A percentile compares a stretch with the other conserved stretches of the same genome.
These are phyloP conservation scores for Beauveria rudraprayagi DNA, from an alignment of 2,329 filamentous ascomycete species.

Conservation along the genomic window DNA sequence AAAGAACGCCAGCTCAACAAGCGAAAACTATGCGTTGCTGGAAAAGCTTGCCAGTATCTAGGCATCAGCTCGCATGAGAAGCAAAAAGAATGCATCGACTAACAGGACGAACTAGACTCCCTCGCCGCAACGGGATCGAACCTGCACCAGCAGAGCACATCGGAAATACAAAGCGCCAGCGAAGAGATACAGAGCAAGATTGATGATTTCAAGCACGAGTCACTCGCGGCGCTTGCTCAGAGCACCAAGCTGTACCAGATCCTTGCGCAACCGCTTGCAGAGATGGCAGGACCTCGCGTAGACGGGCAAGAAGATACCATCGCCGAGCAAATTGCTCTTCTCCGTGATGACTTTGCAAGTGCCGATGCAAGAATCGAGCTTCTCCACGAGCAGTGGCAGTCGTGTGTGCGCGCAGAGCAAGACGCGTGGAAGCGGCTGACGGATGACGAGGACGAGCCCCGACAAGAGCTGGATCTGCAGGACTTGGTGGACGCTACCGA, in stretches of 20 bases:
- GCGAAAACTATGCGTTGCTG: neutral
- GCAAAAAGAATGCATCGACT: neutral
- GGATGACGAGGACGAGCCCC: neutral
- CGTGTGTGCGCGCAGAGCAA: neutral
- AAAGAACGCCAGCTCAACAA: constrained; percentile 8
- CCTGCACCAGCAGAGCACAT: neutral
- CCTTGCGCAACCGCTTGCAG: neutral
- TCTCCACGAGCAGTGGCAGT: constrained; percentile 2
- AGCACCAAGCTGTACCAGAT: neutral
- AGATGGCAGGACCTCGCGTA: neutral
- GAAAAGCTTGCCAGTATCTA: neutral
- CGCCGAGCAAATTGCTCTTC: constrained; percentile 17
- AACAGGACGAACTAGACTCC: neutral
- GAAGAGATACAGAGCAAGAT: neutral
- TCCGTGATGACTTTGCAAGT: constrained; percentile 17
- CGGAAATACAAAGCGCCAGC: neutral
- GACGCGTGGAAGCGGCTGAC: constrained; percentile 5
- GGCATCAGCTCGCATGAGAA: no score
- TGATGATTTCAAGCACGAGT: neutral
- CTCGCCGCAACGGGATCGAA: neutral
- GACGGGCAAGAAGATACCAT: constrained; percentile 17
- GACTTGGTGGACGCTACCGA: neutral
- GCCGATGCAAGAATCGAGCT: neutral
- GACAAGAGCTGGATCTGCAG: neutral
- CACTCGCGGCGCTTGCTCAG: neutral